phyloP scores from a whole-genome alignment of 768 basidiomycete genomes.

The Hirschioporus abietinus region DNA sequence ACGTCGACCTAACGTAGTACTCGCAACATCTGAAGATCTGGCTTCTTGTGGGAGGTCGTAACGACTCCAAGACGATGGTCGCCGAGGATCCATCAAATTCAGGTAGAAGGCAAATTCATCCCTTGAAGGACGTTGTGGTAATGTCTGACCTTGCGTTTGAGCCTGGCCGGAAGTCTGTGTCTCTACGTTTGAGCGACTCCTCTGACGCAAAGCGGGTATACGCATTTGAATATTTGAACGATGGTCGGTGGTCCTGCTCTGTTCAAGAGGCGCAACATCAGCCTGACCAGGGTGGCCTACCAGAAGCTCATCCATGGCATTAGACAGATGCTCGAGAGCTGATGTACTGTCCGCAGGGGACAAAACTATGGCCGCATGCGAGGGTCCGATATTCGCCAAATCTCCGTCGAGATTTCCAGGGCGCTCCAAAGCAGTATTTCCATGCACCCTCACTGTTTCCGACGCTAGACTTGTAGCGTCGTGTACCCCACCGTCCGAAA shows the following conservation, averaged over 20 bases:
- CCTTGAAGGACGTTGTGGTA: background rate
- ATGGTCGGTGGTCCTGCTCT: background rate
- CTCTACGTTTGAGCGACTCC: background rate
- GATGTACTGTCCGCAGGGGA: background rate
- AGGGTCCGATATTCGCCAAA: background rate
- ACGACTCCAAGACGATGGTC: background rate
- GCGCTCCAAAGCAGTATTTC: background rate
- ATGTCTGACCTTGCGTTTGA: background rate
- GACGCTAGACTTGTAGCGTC: background rate
- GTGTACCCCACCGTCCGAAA: background rate
- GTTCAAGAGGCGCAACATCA: background rate
- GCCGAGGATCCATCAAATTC: background rate
- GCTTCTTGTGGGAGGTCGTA: background rate
- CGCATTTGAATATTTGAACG: background rate
- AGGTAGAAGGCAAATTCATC: background rate
- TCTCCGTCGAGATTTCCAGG: background rate
- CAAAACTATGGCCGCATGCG: background rate
- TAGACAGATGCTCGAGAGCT: background rate
- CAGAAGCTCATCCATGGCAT: background rate
- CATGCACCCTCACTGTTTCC: background rate
- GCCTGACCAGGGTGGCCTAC: too few species aligned
- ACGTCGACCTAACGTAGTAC: background rate
- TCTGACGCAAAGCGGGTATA: background rate
- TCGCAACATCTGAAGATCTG: background rate
- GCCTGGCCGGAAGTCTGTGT: background rate